phyloP scores from a whole-genome alignment of 2,329 filamentous ascomycete species.

The Colletotrichum echinochloae region DNA sequence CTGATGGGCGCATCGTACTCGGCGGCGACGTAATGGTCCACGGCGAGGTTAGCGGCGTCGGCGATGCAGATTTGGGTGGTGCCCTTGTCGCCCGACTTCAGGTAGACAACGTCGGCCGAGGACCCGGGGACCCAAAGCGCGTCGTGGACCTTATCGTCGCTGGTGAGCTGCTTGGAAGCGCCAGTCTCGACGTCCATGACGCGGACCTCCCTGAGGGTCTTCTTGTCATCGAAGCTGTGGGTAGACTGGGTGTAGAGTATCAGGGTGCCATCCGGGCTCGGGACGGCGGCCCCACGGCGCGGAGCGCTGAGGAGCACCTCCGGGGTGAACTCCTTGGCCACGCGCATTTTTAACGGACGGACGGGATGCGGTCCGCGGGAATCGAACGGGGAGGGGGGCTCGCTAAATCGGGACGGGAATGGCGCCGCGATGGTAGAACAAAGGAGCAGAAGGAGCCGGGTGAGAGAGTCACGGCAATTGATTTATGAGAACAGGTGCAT shows the following conservation, averaged over 20 bases:
- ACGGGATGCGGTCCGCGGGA: neutral
- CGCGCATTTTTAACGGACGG: conserved; percentile 36
- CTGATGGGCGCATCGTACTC: conserved; percentile 50
- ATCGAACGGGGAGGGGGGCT: neutral
- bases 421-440: neutral
- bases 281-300: conserved; percentile 50
- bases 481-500: neutral
- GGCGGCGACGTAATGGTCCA: conserved; percentile 45
- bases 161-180: conserved; percentile 44
- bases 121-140: conserved; percentile 52
- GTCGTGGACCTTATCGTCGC: conserved; percentile 48
- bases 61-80: conserved; percentile 49
- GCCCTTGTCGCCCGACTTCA: conserved; percentile 48
- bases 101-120: conserved; percentile 48
- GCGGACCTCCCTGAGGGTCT: conserved; percentile 49
- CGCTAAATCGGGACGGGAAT: neutral
- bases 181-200: conserved; percentile 50
- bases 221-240: conserved; percentile 50
- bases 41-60: conserved; percentile 42
- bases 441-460: neutral
- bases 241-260: conserved; percentile 56
- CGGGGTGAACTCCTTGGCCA: conserved; percentile 46
- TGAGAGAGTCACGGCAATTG: neutral
- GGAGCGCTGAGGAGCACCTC: conserved; percentile 49
- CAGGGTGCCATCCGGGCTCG: conserved; percentile 55